Percentiles rank a stretch among this genome's conserved stretches.
phyloP scores from a whole-genome alignment of 2,329 filamentous ascomycete genomes.

The Hymenoscyphus salicellus region DNA sequence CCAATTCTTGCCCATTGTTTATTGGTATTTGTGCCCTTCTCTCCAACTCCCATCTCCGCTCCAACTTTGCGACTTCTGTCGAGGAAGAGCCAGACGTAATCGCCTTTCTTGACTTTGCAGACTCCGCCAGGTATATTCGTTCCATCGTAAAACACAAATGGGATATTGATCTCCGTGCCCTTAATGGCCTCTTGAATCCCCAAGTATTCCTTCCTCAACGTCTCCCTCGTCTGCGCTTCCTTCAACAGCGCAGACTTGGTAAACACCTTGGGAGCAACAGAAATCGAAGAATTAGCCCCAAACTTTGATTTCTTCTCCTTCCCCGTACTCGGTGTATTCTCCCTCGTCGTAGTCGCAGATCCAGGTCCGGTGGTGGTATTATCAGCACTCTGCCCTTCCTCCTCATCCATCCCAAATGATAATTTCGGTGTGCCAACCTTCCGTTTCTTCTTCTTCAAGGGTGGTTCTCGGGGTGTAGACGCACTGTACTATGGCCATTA shows the following conservation, averaged over 20 bases:
- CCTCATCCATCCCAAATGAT: slow-evolving; percentile 61
- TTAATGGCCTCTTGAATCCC: slow-evolving; percentile 82
- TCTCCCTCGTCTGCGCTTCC: slow-evolving; percentile 74
- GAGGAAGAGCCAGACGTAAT: slow-evolving; percentile 87
- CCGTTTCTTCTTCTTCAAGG: slow-evolving; percentile 45
- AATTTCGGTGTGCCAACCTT: slow-evolving; percentile 48
- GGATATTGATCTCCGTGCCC: slow-evolving; percentile 81
- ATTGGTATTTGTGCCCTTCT: slow-evolving; percentile 51
- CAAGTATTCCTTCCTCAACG: slow-evolving; percentile 75
- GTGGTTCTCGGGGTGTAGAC: slow-evolving; percentile 42
- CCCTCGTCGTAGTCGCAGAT: slow-evolving; percentile 33
- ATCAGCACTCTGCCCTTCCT: slow-evolving; percentile 37
- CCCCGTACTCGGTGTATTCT: slow-evolving; percentile 24
- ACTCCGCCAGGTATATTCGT: slow-evolving; percentile 81
- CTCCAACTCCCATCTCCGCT: slow-evolving; percentile 74
- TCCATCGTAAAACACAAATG: slow-evolving; percentile 96
- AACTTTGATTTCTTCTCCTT: slow-evolving; percentile 47
- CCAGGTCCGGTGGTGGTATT: slow-evolving; percentile 35
- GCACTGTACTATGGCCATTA: slow-evolving; percentile 36
- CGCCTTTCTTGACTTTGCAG: slow-evolving; percentile 88
- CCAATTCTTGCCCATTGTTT: slow-evolving; percentile 90
- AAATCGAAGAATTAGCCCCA: slow-evolving; percentile 59
- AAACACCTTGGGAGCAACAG: slow-evolving; percentile 67
- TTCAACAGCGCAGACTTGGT: slow-evolving; percentile 74
- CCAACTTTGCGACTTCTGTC: slow-evolving; percentile 90